Conservation (phyloP, 306 rosid species). For the Medicago ruthenica region DNA sequence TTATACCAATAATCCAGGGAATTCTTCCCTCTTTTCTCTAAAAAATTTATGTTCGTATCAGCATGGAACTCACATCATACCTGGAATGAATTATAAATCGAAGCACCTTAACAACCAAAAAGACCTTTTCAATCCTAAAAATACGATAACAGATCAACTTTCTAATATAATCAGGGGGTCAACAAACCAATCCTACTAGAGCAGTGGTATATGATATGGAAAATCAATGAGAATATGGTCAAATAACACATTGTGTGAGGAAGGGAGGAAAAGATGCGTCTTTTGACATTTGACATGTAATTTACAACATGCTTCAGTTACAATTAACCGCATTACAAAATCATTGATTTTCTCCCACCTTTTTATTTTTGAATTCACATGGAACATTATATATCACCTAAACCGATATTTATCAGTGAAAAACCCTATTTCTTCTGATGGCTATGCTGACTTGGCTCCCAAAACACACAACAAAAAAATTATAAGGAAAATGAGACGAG, state of each 20-base stretch:
- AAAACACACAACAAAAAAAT: not conserved
- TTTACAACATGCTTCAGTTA: too few species aligned
- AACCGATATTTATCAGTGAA: not conserved
- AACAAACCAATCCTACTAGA: not conserved
- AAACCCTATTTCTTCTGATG: slow-evolving; percentile 13
- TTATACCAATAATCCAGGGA: too few species aligned
- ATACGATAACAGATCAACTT: not conserved
- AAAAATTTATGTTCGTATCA: too few species aligned
- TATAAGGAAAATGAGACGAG: not conserved
- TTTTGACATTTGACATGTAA: too few species aligned
- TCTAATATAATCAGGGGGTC: not conserved
- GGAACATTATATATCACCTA: not conserved
- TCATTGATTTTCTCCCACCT: not conserved
- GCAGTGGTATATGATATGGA: not conserved
- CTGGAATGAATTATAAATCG: too few species aligned
- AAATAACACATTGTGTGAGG: not conserved
- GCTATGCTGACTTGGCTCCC: not conserved
- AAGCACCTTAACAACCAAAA: too few species aligned
- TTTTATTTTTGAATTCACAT: not conserved
- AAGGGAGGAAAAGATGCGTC: not conserved
- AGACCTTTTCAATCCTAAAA: not conserved
- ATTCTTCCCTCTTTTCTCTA: too few species aligned
- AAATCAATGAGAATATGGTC: slow-evolving; percentile 4
- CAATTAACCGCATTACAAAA: not conserved
- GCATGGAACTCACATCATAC: too few species aligned